Conservation (phyloP, 371 early-diverging fungal species). For the Rhizopus arrhizus region DNA sequence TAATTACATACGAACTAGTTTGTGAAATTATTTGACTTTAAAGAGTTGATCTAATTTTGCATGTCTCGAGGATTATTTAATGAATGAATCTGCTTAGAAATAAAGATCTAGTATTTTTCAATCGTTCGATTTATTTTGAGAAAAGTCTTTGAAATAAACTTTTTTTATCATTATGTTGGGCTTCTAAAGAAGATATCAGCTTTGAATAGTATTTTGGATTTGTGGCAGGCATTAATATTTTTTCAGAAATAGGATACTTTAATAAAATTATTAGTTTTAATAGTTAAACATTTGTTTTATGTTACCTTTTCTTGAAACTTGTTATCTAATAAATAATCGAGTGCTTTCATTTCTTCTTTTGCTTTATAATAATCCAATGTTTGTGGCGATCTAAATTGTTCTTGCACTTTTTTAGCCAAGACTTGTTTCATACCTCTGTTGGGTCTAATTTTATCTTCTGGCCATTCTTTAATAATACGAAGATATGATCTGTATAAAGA, state of each 20-base stretch:
- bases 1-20: no score
- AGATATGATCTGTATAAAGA: constrained; percentile 57
- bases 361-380: constrained; percentile 41
- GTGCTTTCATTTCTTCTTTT: constrained; percentile 48
- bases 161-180: constrained; percentile 10
- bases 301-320: constrained; percentile 61
- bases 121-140: background rate
- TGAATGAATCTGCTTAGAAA: background rate
- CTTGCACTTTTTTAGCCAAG: constrained; percentile 54
- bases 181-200: constrained; percentile 54
- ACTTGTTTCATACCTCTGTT: constrained; percentile 64
- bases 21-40: no score
- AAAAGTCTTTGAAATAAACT: constrained; percentile 1
- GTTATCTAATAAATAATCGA: constrained; percentile 52
- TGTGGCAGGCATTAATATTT: constrained; percentile 59
- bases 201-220: constrained; percentile 65
- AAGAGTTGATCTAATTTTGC: no score
- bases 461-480: constrained; percentile 59
- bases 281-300: background rate
- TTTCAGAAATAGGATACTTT: constrained; percentile 63
- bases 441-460: constrained; percentile 62
- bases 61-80: background rate
- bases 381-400: constrained; percentile 44
- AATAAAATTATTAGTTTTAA: background rate
- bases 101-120: background rate